A percentile compares a stretch with the other conserved stretches of the same genome.
phyloP scores from a whole-genome alignment of 2,329 filamentous ascomycete genomes.

The Epichloe uncinata region DNA sequence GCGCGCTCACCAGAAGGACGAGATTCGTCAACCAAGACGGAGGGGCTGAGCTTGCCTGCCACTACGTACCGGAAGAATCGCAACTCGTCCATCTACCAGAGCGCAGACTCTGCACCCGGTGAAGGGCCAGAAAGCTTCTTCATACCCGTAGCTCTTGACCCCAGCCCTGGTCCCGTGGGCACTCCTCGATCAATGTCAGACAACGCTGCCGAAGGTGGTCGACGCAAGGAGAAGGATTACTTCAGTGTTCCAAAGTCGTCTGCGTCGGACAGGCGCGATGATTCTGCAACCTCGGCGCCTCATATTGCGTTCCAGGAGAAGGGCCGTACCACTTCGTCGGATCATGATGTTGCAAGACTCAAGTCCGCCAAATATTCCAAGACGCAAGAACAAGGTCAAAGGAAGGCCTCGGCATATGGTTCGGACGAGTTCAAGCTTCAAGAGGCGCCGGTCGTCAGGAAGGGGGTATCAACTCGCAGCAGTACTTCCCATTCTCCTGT shows the following conservation, averaged over 20 bases:
- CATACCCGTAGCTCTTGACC: constrained; percentile 63
- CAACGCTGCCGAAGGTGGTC: constrained; percentile 28
- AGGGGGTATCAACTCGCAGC: constrained; percentile 27
- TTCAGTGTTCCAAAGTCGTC: constrained; percentile 35
- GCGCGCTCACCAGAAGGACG: constrained; percentile 42
- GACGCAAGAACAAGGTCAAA: constrained; percentile 15
- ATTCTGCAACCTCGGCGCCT: constrained; percentile 51
- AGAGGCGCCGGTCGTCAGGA: constrained; percentile 60
- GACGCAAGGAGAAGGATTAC: constrained; percentile 45
- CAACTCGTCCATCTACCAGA: constrained; percentile 51
- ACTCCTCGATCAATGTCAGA: constrained; percentile 43
- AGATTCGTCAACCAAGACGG: constrained; percentile 27
- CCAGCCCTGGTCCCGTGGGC: constrained; percentile 43
- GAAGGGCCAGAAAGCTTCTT: constrained; percentile 58
- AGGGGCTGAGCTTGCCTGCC: constrained; percentile 57
- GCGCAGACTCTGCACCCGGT: constrained; percentile 30
- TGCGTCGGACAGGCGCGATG: constrained; percentile 30
- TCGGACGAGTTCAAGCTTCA: constrained; percentile 58
- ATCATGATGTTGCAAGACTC: constrained; percentile 40
- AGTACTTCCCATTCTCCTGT: constrained; percentile 28
- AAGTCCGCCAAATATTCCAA: constrained; percentile 38
- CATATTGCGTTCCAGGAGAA: constrained; percentile 90
- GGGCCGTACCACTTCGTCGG: constrained; percentile 44
- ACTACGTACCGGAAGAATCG: constrained; percentile 67
- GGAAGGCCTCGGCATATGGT: constrained; percentile 15